A percentile compares a stretch with the other conserved stretches of the same genome.
Evolutionary conservation across 2,329 filamentous ascomycete species (phyloP).

Genomic region (Cordyceps cicadae): DNA sequence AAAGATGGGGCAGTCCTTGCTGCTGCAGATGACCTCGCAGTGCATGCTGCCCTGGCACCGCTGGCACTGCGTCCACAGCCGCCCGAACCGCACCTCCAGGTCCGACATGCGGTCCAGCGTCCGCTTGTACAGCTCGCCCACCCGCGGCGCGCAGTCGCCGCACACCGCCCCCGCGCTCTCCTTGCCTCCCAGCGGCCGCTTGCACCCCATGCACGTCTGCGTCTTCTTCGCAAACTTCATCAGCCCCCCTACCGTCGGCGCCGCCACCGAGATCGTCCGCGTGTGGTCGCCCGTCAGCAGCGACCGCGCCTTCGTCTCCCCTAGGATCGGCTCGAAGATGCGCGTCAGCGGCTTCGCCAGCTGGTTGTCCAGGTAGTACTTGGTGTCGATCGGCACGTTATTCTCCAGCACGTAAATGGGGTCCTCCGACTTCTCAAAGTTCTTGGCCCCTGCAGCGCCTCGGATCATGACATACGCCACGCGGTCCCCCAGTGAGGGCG

Average conservation of each 20-base stretch:
- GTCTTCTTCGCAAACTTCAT: constrained; percentile 99
- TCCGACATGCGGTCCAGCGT: constrained; percentile 82
- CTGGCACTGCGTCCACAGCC: constrained; percentile 97
- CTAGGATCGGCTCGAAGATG: constrained; percentile 96
- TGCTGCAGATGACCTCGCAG: constrained; percentile 95
- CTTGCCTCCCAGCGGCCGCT: constrained; percentile 80
- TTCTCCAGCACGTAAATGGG: constrained; percentile 95
- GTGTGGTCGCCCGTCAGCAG: constrained; percentile 91
- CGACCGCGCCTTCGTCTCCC: constrained; percentile 80
- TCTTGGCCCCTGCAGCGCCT: constrained; percentile 79
- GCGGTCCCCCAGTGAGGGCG: constrained; percentile 85
- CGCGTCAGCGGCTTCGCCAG: constrained; percentile 86
- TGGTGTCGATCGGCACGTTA: constrained; percentile 95
- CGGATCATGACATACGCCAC: constrained; percentile 98
- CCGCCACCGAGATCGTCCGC: constrained; percentile 85
- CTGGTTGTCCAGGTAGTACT: constrained; percentile 98
- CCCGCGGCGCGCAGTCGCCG: constrained; percentile 70
- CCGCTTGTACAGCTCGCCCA: constrained; percentile 90
- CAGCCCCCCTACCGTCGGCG: constrained; percentile 80
- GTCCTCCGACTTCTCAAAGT: constrained; percentile 95
- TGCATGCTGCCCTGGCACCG: constrained; percentile 96
- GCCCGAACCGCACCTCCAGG: constrained; percentile 82
- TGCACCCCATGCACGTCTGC: constrained; percentile 97
- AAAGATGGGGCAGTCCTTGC: constrained; percentile 95
- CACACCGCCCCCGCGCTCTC: constrained; percentile 85